Conservation (phyloP, 202 grass and related monocot genomes). For the Panicum virgatum region DNA sequence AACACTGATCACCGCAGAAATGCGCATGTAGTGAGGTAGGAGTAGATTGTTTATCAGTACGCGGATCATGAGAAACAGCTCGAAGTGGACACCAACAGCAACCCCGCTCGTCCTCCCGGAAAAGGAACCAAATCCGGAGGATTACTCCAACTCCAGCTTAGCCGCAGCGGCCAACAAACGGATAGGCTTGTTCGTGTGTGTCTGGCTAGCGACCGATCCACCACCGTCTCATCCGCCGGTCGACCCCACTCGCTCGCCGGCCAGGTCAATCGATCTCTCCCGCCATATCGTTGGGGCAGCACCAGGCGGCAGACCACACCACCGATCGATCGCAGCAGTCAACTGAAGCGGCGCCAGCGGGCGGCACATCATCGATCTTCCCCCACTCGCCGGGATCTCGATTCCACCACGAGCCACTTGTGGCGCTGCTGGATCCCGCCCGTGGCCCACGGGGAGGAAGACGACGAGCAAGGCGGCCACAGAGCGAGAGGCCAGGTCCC, state of each 20-base stretch:
- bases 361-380: not conserved
- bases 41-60: not conserved
- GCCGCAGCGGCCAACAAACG: not conserved
- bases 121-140: conserved; percentile 1
- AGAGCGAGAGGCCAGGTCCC: not conserved
- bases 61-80: not conserved
- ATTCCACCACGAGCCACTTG: not conserved
- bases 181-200: not conserved
- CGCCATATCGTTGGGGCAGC: not conserved
- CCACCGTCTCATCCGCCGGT: not conserved
- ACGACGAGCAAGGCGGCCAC: not conserved
- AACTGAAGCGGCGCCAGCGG: not conserved
- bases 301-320: not conserved
- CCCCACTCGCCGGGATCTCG: conserved; percentile 15
- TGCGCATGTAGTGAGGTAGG: not conserved
- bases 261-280: not conserved
- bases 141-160: not conserved
- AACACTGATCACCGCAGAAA: not conserved
- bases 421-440: not conserved
- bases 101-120: not conserved
- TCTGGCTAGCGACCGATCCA: not conserved
- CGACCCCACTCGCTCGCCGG: not conserved
- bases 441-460: not conserved
- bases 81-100: not conserved
- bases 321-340: not conserved